Percentiles rank a stretch among this genome's conserved stretches.
phyloP scores from a whole-genome alignment of 2,329 filamentous ascomycete species.

The Hawksworthiomyces lignivorus region DNA sequence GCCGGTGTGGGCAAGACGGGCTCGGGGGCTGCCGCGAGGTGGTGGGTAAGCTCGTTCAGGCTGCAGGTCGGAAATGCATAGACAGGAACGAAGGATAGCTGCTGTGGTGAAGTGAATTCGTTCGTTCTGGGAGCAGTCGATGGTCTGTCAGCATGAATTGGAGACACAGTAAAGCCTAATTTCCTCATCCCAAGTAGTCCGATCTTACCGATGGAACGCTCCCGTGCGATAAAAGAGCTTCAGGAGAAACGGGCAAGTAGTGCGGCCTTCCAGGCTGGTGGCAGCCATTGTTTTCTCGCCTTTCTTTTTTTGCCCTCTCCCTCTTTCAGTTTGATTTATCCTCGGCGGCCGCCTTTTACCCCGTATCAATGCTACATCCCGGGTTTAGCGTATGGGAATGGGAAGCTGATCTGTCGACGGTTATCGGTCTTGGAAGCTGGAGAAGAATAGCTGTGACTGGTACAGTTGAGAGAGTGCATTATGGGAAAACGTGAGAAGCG shows the following conservation, averaged over 20 bases:
- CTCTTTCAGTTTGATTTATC: not conserved
- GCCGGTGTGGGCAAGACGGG: conserved; percentile 63
- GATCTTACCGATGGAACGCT: conserved; percentile 60
- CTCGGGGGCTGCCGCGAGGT: conserved; percentile 55
- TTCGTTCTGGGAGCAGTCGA: no score
- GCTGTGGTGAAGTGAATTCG: conserved; percentile 55
- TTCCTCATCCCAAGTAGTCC: no score
- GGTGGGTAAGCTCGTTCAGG: conserved; percentile 70
- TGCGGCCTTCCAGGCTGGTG: conserved; percentile 39
- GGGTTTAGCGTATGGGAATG: no score
- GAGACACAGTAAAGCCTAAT: no score
- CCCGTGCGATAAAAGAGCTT: conserved; percentile 76
- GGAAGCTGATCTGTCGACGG: no score
- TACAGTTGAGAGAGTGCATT: not conserved
- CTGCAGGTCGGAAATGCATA: conserved; percentile 83
- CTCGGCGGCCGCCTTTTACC: not conserved
- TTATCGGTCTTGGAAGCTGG: not conserved
- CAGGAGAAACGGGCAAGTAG: conserved; percentile 60
- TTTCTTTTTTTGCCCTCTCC: not conserved
- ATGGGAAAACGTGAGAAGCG: not conserved
- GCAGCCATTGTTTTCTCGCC: conserved; percentile 2
- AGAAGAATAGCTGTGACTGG: not conserved
- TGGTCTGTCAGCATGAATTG: no score
- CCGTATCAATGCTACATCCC: conserved; percentile 8
- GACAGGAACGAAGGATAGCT: conserved; percentile 65